These are phyloP conservation scores for Penicillium robsamsonii DNA, from an alignment of 495 filamentous ascomycete species.

Conservation along the genomic window DNA sequence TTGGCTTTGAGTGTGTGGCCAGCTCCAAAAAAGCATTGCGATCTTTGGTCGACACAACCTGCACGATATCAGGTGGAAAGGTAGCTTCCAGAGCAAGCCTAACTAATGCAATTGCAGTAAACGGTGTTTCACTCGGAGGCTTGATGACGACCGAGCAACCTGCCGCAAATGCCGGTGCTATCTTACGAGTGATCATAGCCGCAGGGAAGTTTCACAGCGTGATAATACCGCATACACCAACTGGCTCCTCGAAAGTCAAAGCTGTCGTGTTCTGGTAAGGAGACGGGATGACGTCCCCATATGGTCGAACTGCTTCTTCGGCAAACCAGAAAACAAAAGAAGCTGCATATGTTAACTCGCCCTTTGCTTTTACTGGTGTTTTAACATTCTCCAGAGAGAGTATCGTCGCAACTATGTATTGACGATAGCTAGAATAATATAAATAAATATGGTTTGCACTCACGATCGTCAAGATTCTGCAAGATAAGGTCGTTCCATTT, in stretches of 20 bases:
- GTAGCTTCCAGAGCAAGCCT: conserved; percentile 49
- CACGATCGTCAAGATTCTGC: too few species aligned
- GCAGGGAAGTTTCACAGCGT: conserved; percentile 74
- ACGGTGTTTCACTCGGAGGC: conserved; percentile 49
- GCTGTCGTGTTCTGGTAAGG: conserved; percentile 44
- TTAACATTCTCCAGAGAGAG: conserved; percentile 69
- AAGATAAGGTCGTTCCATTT: too few species aligned
- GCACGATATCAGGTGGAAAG: conserved; percentile 13
- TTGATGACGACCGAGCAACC: conserved; percentile 51
- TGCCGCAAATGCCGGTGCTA: conserved; percentile 55
- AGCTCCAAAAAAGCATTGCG: conserved; percentile 29
- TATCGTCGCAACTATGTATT: too few species aligned
- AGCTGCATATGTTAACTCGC: conserved; percentile 59
- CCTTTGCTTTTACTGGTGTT: conserved; percentile 56
- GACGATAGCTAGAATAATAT: too few species aligned
- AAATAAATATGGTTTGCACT: too few species aligned
- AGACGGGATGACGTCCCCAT: conserved; percentile 66
- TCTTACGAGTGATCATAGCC: too few species aligned
- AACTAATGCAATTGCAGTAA: conserved; percentile 43
- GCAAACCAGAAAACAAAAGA: conserved; percentile 66
- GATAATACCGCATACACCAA: conserved; percentile 38
- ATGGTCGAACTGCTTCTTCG: conserved; percentile 58
- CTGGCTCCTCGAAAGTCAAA: conserved; percentile 33
- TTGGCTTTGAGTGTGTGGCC: too few species aligned
- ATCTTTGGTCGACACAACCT: conserved; percentile 26